Evolutionary conservation across 805 yeast species (phyloP), one percentile per base, ranked within the genome.

Genomic region (Maudiozyma turicensis): DNA sequence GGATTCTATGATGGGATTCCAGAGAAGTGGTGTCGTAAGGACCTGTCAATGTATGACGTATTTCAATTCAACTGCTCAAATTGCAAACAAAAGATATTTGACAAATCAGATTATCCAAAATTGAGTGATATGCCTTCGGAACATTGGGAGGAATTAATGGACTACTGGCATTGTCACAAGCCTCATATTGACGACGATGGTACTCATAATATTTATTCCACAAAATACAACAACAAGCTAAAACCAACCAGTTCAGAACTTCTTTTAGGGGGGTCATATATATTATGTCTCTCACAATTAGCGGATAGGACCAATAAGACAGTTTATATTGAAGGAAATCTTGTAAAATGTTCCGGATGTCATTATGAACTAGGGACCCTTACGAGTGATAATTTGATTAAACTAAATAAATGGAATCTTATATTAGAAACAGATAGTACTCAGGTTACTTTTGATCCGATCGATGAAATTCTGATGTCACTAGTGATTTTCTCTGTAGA

Each of bases 121-220:
- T 26, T 65, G 8, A 58, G 58, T 48, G 86, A 86, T 38, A 77
- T 91, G 81, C 99, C 99, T 0, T 84, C 95, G 1, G 97, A 89
- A 59, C 71, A 79, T 45, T 91, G 99, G 99, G 80, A 84, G 11
- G 99, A 91, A 62, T 70, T 93, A 76, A 84, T 91, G 95, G 98
- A 91, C 50, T 85, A 84, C 55, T 91, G 99, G 99, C 97, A 91
- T 63, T 91, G 99, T 61, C 97, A 91, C 60, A 84, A 84, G 58
- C 95, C 95, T 0, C 63, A 37, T 4, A 41, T 40, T 6, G 11
- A 66, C n/a, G 50, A 50, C 55, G 61, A 40, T 45, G 20, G 7
- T 39, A 13, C 33, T 50, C 48, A 49, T 8, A 48, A 39, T 49
- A 47, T 48, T 9, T 53, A 52, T 34, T 49, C 52, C 1, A 43